Base-by-base conservation (phyloP, 352 stramenopile species). In the Paralagenidium karlingii region DNA sequence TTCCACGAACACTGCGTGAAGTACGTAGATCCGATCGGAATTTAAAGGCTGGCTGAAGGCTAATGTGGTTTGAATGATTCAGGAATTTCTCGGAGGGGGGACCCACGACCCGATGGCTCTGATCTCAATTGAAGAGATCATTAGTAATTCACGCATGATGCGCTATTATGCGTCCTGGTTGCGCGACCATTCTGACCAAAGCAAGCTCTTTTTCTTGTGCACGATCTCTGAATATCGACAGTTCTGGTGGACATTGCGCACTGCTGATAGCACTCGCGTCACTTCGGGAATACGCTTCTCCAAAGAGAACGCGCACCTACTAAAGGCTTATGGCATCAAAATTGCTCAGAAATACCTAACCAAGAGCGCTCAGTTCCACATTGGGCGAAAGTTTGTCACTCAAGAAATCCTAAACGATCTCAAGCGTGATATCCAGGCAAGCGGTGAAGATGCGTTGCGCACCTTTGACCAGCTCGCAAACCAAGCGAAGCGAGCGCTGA, bases 311-410 rank as follows among this genome's bases (percentile, higher is more conserved):
- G 71, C 82, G 36, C 59, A 84, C 40, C 78, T 88, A 60, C 39
- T 91, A 31, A 69, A 74, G 27, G 89, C 75, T 2, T 91, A 89
- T 34, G 78, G 78, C 26, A 73, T 87, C 11, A 91, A 91, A 54
- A 89, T 91, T 38, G 68, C 73, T 4, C 81, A 80, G 49, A 91
- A 91, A 44, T 91, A 91, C 34, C 41, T 91, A 7, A 60, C 74
- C 8, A 78, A 82, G 24, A 68, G 63, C 2, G 73, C 78, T 21
- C 75, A 82, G 31, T 91, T 91, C 38, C 76, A 80, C 34, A 87
- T 91, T n/a, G 71, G 68, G 18, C 36, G 41, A 10, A 58, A 45
- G 34, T 55, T 87, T 3, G 69, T 86, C 1, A 63, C 80, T 37
- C 59, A 52, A 9, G 69, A 74, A 21, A 67, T 81, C 34, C 28